Base-by-base conservation (phyloP, 2,329 filamentous ascomycete species). In the Penicillium paneum region DNA sequence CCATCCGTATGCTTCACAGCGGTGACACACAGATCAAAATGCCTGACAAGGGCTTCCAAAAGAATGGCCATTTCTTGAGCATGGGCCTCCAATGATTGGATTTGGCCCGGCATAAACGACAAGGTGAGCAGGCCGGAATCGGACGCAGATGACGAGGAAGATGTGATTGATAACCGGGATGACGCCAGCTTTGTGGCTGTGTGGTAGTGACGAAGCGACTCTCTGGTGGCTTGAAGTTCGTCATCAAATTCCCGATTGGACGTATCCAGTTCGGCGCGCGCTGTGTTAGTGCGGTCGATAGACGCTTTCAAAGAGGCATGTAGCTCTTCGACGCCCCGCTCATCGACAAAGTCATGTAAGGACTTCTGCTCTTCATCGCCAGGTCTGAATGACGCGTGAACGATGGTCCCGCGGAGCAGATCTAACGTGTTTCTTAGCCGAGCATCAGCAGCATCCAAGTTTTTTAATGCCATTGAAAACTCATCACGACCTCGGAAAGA, bases 21-120 rank as follows among this genome's bases (percentile, higher is more conserved):
- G 1, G 88, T 93, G 13, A 96, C 90, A 71, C 93, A 97, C 60
- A 96, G 84, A 71, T 97, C 93, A 69, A 96, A 97, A 74, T 97
- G 93, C 26, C 83, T 84, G 8, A 91, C 91, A 4, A 97, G 78
- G 0, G 88, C 91, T 53, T 90, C 83, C 1, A 97, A 82, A 5
- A 91, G 81, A 54, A 87, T 81, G 5, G 92, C 93, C 85, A 95
- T 93, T 64, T 87, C 85, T 58, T 89, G 86, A 0, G 92, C 92
- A 62, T 93, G 86, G 13, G 79, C 79, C 60, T 92, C 85, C 34
- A 96, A 80, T 3, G 79, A 78, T 29, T 80, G 76, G n/a, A 90
- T 76, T 39, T 85, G 76, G 5, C 79, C 74, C 2, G 81, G 74
- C 41, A 86, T 78, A 5, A 67, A 65, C 0, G 79, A 74, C 19